Percentiles rank a stretch among this genome's conserved stretches.
Evolutionary conservation across 2,329 filamentous ascomycete genomes (phyloP).

Genomic region (Apiospora rasikravindrae): DNA sequence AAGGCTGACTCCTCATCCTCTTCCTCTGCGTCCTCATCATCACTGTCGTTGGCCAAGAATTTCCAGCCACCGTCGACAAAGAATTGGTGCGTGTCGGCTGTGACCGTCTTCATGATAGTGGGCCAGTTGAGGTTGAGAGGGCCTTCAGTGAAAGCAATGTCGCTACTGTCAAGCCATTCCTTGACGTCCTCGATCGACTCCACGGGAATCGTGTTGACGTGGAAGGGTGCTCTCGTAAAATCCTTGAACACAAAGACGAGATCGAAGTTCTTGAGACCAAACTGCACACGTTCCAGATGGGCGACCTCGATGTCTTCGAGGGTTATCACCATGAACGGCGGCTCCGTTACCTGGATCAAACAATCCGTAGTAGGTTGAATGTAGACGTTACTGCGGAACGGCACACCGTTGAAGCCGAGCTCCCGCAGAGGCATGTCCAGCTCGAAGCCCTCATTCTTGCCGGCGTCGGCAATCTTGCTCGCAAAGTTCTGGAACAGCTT

Average conservation of each 20-base stretch:
- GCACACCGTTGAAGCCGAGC: conserved; percentile 95
- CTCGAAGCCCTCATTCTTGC: conserved; percentile 85
- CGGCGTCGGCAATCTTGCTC: conserved; percentile 96
- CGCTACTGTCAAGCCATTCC: conserved; percentile 95
- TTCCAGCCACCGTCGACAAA: conserved; percentile 95
- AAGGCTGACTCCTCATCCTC: conserved; percentile 93
- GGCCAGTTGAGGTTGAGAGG: conserved; percentile 98
- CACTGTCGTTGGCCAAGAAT: conserved; percentile 86
- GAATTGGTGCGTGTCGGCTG: conserved; percentile 90
- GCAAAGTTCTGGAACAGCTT: conserved; percentile 95
- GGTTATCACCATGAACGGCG: conserved; percentile 94
- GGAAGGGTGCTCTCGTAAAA: conserved; percentile 85
- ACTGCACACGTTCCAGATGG: conserved; percentile 93
- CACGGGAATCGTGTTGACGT: conserved; percentile 98
- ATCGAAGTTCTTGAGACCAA: conserved; percentile 98
- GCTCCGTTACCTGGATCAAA: conserved; percentile 94
- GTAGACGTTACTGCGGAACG: conserved; percentile 92
- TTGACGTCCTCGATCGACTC: conserved; percentile 95
- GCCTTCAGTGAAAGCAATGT: conserved; percentile 92
- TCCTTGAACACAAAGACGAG: conserved; percentile 99
- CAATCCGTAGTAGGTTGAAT: conserved; percentile 97
- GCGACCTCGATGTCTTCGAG: conserved; percentile 96
- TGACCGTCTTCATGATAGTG: conserved; percentile 99
- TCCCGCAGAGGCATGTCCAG: conserved; percentile 98
- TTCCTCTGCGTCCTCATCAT: conserved; percentile 80